A percentile compares a stretch with the other conserved stretches of the same genome.
These are phyloP conservation scores for Debaryomyces prosopidis DNA, from an alignment of 805 yeast genomes.

Conservation along the genomic window DNA sequence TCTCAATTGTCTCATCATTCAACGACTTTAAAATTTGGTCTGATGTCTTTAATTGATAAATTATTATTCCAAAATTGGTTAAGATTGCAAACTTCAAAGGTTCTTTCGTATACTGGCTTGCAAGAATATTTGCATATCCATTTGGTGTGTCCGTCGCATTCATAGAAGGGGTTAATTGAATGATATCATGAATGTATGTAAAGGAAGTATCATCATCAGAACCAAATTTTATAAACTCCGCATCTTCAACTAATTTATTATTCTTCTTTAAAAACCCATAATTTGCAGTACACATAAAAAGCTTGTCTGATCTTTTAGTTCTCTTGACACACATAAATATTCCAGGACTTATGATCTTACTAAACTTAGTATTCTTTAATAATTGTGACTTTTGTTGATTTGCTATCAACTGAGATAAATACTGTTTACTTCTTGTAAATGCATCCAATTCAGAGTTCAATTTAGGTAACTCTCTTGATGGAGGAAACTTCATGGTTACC, in stretches of 20 bases:
- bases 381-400: constrained; percentile 55
- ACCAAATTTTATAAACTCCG: constrained; percentile 57
- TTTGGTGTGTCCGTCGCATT: constrained; percentile 72
- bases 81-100: constrained; percentile 77
- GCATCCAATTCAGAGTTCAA: constrained; percentile 42
- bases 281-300: constrained; percentile 81
- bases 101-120: constrained; percentile 73
- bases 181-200: constrained; percentile 64
- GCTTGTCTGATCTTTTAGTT: constrained; percentile 43
- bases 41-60: constrained; percentile 78
- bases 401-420: constrained; percentile 36
- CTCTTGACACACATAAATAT: constrained; percentile 70
- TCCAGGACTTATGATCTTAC: constrained; percentile 80
- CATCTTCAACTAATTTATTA: constrained; percentile 74
- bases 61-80: constrained; percentile 75
- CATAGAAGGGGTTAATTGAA: constrained; percentile 68
- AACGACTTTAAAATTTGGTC: constrained; percentile 72
- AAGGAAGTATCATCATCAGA: constrained; percentile 21
- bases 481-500: constrained; percentile 62
- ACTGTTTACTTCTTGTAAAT: constrained; percentile 41
- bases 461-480: constrained; percentile 48
- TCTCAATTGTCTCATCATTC: constrained; percentile 63
- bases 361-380: constrained; percentile 55
- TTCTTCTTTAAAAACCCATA: constrained; percentile 78
- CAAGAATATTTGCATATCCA: constrained; percentile 84